These are phyloP conservation scores for Asterochloris sp. DNA, from an alignment of 139 green algal species.

Conservation along the genomic window DNA sequence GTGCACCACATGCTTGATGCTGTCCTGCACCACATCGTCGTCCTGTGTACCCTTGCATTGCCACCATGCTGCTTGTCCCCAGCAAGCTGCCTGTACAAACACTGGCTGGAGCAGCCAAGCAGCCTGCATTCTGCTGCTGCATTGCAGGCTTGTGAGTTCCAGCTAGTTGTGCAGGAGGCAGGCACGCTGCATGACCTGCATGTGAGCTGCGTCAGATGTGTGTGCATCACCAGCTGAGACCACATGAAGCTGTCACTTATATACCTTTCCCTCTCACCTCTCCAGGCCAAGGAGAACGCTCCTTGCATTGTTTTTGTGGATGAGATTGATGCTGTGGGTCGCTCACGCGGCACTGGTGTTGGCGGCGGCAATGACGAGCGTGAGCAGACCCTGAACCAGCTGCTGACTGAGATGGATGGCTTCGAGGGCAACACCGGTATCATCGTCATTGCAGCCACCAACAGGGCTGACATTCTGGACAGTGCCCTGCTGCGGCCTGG, in stretches of 20 bases:
- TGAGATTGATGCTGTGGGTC: slow-evolving; percentile 98
- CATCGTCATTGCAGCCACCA: slow-evolving; percentile 98
- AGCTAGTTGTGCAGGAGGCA: background rate
- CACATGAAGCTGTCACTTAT: background rate
- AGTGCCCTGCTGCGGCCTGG: slow-evolving; percentile 94
- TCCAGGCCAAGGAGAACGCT: slow-evolving; percentile 93
- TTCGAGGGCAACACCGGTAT: slow-evolving; percentile 96
- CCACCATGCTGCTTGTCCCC: background rate
- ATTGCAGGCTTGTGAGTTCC: background rate
- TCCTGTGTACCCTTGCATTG: background rate
- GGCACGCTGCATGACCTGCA: background rate
- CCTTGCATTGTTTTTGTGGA: slow-evolving; percentile 99
- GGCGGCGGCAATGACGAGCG: slow-evolving; percentile 96
- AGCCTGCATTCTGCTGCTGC: too few species aligned
- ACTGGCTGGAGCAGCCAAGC: too few species aligned
- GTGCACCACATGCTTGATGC: background rate
- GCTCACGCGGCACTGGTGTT: slow-evolving; percentile 89
- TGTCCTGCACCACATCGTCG: background rate
- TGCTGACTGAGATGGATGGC: slow-evolving; percentile 71
- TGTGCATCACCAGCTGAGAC: background rate
- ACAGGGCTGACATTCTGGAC: slow-evolving; percentile 97
- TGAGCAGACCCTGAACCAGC: slow-evolving; percentile 86
- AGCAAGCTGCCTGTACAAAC: too few species aligned
- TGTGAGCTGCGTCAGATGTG: background rate
- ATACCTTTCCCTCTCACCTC: background rate